Base-by-base conservation (phyloP, 345 rosid genomes). In the Euclidium syriacum region DNA sequence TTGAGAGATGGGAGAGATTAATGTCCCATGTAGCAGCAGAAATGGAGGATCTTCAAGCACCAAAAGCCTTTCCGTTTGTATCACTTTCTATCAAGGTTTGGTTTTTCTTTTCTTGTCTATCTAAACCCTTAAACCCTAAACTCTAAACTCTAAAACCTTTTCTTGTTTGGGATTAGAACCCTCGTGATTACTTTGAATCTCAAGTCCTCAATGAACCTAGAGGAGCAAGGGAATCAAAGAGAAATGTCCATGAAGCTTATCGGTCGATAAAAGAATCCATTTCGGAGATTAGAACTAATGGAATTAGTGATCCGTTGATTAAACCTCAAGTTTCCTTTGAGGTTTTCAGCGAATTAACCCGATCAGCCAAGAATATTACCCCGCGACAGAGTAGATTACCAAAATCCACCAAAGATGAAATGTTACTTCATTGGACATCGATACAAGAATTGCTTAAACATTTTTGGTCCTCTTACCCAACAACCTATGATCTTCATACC, bases 401-500 rank as follows among this genome's bases (percentile, higher is more conserved):
- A 6, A 62, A 64, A 70, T 52, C 81, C 62, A 80, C 87, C 33
- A 94, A 80, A 64, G 92, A 81, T 58, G 88, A 87, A 52, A 80
- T 94, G 58, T 77, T 87, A 61, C 85, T n/a, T n/a, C 89, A 79
- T 39, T 86, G 89, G 91, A 74, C 79, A 6, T 83, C 95, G 18
- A 81, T 86, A 56, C 86, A 85, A 67, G 98, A 92, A 79, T 65
- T 89, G 46, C 77, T 83, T 72, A 80, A 58, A 72, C 95, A 92
- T 77, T 90, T 83, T 68, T 90, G 99, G 99, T 83, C 99, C 52
- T 94, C 97, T 12, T 94, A 85, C 81, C 99, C 99, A 59, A 85
- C 96, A 4, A 84, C 87, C 9, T 4, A 80, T 9, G 73, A 85
- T 79, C 91, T 94, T 60, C 76, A 79, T 70, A 63, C 74, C 12